Evolutionary conservation across 257 asterid genomes (phyloP).

Genomic region (Anisodus acutangulus): DNA sequence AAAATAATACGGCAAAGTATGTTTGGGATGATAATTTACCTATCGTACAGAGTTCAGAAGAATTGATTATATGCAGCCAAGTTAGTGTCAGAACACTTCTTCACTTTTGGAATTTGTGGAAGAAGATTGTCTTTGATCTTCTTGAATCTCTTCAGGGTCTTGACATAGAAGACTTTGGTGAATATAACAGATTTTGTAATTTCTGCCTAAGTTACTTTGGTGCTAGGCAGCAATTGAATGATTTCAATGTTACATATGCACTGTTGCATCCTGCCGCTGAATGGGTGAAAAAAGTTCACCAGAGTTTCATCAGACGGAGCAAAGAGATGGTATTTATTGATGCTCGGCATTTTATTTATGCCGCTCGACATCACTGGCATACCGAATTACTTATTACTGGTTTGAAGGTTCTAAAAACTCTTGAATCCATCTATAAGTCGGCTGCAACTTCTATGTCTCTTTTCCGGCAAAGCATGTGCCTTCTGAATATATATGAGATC

Average conservation of each 20-base stretch:
- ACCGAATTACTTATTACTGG: conserved; percentile 50
- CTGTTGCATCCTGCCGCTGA: conserved; percentile 58
- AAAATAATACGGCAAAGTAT: conserved; percentile 34
- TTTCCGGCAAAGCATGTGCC: conserved; percentile 42
- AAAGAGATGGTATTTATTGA: conserved; percentile 39
- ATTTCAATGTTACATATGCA: conserved; percentile 28
- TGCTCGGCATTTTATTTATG: conserved; percentile 46
- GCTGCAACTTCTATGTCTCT: conserved; percentile 30
- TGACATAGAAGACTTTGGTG: conserved; percentile 18
- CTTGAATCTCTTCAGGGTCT: conserved; percentile 45
- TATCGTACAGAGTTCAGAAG: conserved; percentile 33
- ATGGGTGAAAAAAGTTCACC: conserved; percentile 49
- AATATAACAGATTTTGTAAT: conserved; percentile 23
- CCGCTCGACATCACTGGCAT: conserved; percentile 50
- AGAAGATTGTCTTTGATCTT: conserved; percentile 33
- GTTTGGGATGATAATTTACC: conserved; percentile 43
- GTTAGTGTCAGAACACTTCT: conserved; percentile 49
- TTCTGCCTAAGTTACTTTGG: conserved; percentile 62
- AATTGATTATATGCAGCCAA: conserved; percentile 37
- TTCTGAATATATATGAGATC: conserved; percentile 42
- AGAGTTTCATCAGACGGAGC: conserved; percentile 30
- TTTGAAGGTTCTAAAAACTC: conserved; percentile 47
- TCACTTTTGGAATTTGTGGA: conserved; percentile 55
- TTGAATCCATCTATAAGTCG: conserved; percentile 38
- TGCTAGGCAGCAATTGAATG: conserved; percentile 39